Base-by-base conservation (phyloP, 495 filamentous ascomycete species). In the Neurospora tetrasperma region DNA sequence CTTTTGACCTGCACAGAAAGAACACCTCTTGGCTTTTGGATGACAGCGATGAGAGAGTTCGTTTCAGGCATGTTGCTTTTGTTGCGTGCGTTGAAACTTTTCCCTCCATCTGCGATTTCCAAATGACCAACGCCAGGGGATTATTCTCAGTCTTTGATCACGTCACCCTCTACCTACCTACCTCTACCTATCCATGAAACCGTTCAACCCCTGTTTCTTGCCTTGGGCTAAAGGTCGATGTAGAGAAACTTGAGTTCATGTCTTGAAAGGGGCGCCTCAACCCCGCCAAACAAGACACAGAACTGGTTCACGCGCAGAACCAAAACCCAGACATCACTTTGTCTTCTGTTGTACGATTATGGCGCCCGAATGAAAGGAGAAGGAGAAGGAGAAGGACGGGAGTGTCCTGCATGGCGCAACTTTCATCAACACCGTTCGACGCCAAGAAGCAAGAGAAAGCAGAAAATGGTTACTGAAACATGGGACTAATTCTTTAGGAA, bases 401-500 rank as follows among this genome's bases (percentile, higher is more conserved):
- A 7, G 7, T 7, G 20, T 54, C 12, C 48, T 11, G 44, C n/a
- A 54, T 16, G 44, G 48, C 20, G 14, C 48, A 54, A 54, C n/a
- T 27, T 54, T 12, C 23, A 62, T 35, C 27, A 16, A 16, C 23
- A 8, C 48, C 48, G 2, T 54, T 3, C 48, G 10, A 6, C 27
- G 27, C 35, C 54, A 69, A 39, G 41, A 73, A 69, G 73, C 35
- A 35, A 72, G 39, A 31, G 42, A 42, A n/a, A 72, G 23, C 14
- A 46, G 27, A 46, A 70, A 42, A 48, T 23, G 27, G 23, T 39
- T 48, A n/a, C 72, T 46, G 73, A 76, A 42, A 70, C 71, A 42
- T 74, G 72, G 76, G 77, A 77, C 79, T 81, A 81, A 81, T 81
- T 81, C 70, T 75, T 81, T 77, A 80, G 79, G 77, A 81, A 80